Base-by-base conservation (phyloP, 2,329 filamentous ascomycete genomes). In the Fusarium sp. region DNA sequence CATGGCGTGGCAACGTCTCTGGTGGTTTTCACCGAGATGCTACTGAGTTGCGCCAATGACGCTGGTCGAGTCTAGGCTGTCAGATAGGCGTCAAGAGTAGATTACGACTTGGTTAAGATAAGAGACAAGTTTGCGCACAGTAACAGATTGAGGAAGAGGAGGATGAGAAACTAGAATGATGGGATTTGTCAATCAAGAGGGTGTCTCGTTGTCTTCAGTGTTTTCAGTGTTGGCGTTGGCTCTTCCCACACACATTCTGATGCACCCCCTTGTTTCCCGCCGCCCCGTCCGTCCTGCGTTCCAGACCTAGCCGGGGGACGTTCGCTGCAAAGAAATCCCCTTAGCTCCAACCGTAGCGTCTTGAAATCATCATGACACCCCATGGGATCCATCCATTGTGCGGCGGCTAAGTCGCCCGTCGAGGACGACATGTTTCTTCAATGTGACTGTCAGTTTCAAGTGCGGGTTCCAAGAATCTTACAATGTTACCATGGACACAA, bases 1-100 rank as follows among this genome's bases (percentile, higher is more conserved):
- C 72, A 85, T 79, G 81, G 47, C 47, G 83, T 85, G 16, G n/a
- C 29, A 25, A 58, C 5, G 45, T 25, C 14, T 31, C 31, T 36
- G 18, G 22, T 66, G 22, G 29, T 56, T 50, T 42, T 22, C n/a
- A 40, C 22, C 18, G n/a, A 35, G 27, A 18, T 45, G n/a, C 14
- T 18, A n/a, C 47, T 14, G 29, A 33, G 60, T 25, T 33, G 33
- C 36, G 52, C 27, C 22, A 36, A 54, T 27, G 31, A 40, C 25
- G 40, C 59, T 5, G 22, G n/a, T 33, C 2, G 50, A 40, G 18
- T 50, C 29, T 40, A 9, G 33, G 10, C 22, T 10, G 13, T 50
- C 11, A 35, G 42, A 20, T 42, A 13, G 18, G n/a, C n/a, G 40
- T 38, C 6, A 42, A 60, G 57, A 27, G 33, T 38, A 27, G 33